Base-by-base conservation (phyloP, 768 basidiomycete species). In the Neoboletus brunneissimus region DNA sequence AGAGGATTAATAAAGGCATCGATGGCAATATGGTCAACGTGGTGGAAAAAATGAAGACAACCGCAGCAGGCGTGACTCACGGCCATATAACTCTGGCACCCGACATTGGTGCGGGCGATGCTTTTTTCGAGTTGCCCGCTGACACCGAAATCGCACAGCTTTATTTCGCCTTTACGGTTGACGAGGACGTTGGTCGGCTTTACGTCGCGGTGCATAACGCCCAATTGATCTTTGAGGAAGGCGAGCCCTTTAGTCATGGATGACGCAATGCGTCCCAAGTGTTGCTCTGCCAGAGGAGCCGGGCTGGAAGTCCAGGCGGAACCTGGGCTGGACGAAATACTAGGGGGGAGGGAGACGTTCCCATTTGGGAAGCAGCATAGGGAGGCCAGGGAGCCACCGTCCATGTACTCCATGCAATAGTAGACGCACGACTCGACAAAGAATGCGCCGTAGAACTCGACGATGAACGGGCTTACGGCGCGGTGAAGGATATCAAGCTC, bases 381-480 rank as follows among this genome's bases (percentile, higher is more conserved):
- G 74, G 27, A 98, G 71, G 98, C 97, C 46, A 99, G 81, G 40
- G 87, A 90, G n/a, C 95, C 94, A 12, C 94, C 95, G 70, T 99
- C 96, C 97, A 99, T 99, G 75, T 88, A 92, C 77, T 99, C 97
- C 95, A 98, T 98, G 74, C 95, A 98, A 72, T 97, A 98, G 75
- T 99, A 98, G 23, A 99, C 97, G 72, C 96, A 99, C n/a, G 92
- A 92, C 70, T 99, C 97, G 73, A 97, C 94, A 74, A 97, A 98
- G 78, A 99, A 99, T 5, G 97, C 97, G 43, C 97, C 97, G 69
- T 96, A 98, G 65, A 99, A 99, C 58, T 98, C 97, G 66, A 99
- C 92, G 62, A 98, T 98, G 67, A 91, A 86, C 3, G 89, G 90
- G 10, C 89, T 86, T 43, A 88, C 81, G 4, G 95, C 95, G 27